A percentile compares a stretch with the other conserved stretches of the same genome.
These are phyloP conservation scores for Gossypium raimondii DNA, from an alignment of 345 rosid species.

Conservation along the genomic window DNA sequence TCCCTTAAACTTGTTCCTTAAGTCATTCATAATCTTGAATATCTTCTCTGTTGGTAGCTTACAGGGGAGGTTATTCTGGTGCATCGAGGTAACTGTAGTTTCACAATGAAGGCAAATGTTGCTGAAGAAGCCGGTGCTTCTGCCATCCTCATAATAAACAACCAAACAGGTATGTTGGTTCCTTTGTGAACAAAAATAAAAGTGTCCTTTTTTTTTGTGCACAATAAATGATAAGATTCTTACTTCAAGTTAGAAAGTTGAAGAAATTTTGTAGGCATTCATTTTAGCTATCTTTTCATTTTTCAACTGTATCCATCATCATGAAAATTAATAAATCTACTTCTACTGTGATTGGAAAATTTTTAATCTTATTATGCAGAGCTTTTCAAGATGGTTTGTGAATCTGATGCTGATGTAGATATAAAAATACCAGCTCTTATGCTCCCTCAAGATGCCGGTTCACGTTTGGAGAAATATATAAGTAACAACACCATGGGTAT, in stretches of 20 bases:
- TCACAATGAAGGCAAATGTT: slow-evolving; percentile 50
- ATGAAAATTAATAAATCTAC: neutral
- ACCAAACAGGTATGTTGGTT: slow-evolving; percentile 40
- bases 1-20: neutral
- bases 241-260: neutral
- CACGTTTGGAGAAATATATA: slow-evolving; percentile 38
- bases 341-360: neutral
- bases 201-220: neutral
- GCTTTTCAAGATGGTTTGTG: slow-evolving; percentile 97
- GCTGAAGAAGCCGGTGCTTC: slow-evolving; percentile 60
- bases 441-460: slow-evolving; percentile 96
- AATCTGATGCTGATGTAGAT: slow-evolving; percentile 52
- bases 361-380: slow-evolving; percentile 43
- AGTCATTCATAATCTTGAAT: slow-evolving; percentile 16
- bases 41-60: slow-evolving; percentile 36
- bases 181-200: neutral
- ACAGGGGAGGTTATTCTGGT: slow-evolving; percentile 45
- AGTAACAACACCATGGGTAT: slow-evolving; percentile 38
- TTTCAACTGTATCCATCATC: neutral
- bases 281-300: neutral
- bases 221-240: neutral
- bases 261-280: neutral
- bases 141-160: slow-evolving; percentile 62
- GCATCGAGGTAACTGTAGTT: slow-evolving; percentile 68
- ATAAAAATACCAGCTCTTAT: slow-evolving; percentile 80